Evolutionary conservation across 805 yeast species (phyloP).

Genomic region (Candida peoriensis): DNA sequence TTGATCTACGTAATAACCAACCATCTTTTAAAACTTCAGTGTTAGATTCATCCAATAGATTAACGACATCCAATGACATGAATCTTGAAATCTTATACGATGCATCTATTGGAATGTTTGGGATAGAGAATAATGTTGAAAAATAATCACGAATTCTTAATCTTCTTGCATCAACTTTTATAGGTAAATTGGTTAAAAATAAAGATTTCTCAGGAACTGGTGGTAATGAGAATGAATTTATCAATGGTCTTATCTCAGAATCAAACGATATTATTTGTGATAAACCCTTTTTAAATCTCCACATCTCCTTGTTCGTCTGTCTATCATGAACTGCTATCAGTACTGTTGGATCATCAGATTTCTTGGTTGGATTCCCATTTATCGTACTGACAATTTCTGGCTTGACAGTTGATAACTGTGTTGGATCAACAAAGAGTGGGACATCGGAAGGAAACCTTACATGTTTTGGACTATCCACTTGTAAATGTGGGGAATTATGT

Average conservation of each 20-base stretch:
- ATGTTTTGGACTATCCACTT: conserved; percentile 3
- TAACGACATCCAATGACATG: conserved; percentile 61
- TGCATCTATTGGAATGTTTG: conserved; percentile 50
- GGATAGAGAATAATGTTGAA: conserved; percentile 47
- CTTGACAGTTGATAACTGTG: conserved; percentile 46
- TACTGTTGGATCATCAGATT: conserved; percentile 53
- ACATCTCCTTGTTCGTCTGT: conserved; percentile 58
- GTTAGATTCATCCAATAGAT: conserved; percentile 48
- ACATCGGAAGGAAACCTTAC: conserved; percentile 30
- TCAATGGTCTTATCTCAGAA: conserved; percentile 46
- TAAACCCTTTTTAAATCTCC: conserved; percentile 65
- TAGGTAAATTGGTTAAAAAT: conserved; percentile 58
- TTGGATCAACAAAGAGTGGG: conserved; percentile 53
- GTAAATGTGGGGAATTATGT: not conserved
- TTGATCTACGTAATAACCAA: conserved; percentile 54
- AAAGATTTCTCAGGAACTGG: conserved; percentile 56
- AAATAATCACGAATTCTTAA: conserved; percentile 55
- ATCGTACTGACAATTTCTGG: conserved; percentile 47
- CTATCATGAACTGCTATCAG: conserved; percentile 62
- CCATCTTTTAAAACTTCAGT: conserved; percentile 59
- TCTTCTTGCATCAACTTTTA: conserved; percentile 58
- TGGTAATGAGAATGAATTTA: conserved; percentile 46
- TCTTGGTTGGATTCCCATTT: conserved; percentile 32
- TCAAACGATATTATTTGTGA: conserved; percentile 61
- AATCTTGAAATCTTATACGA: conserved; percentile 54